phyloP scores from a whole-genome alignment of 2,329 filamentous ascomycete species.

The Sporothrix mexicana region DNA sequence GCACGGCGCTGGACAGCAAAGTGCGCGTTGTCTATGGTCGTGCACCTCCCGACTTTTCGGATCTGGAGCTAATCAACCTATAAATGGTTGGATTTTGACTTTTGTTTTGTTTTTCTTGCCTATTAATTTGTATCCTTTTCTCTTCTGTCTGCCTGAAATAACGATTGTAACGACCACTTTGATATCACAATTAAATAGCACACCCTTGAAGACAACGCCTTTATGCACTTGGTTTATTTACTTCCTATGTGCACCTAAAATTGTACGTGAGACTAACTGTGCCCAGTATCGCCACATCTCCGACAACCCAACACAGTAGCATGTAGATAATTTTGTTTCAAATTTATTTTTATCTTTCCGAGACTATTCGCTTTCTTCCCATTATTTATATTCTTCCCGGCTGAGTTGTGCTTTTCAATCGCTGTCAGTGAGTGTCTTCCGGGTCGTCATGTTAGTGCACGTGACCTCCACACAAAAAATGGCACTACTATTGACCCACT shows the following conservation, averaged over 20 bases:
- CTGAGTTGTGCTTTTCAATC: too few relatives aligned
- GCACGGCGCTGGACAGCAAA: slow-evolving; percentile 84
- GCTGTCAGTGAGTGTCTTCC: too few relatives aligned
- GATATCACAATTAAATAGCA: slow-evolving; percentile 11
- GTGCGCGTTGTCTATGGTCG: slow-evolving; percentile 81
- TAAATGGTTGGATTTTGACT: slow-evolving; percentile 46
- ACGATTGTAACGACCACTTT: slow-evolving; percentile 1
- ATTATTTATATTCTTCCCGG: background rate
- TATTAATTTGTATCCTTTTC: background rate
- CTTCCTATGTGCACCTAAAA: background rate
- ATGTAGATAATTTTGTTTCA: background rate
- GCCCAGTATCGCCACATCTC: background rate
- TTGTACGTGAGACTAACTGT: background rate
- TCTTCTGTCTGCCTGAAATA: background rate
- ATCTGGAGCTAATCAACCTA: slow-evolving; percentile 83
- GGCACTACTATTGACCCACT: slow-evolving; percentile 20
- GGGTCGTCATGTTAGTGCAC: background rate
- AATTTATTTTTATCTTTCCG: too few relatives aligned
- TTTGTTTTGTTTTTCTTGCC: slow-evolving; percentile 18
- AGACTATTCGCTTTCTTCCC: background rate
- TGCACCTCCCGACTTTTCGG: slow-evolving; percentile 87
- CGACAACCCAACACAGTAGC: background rate
- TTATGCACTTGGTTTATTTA: background rate
- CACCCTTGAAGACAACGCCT: background rate
- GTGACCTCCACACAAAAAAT: background rate